Evolutionary conservation across 257 asterid genomes (phyloP).

Genomic region (Nemophila menziesii): DNA sequence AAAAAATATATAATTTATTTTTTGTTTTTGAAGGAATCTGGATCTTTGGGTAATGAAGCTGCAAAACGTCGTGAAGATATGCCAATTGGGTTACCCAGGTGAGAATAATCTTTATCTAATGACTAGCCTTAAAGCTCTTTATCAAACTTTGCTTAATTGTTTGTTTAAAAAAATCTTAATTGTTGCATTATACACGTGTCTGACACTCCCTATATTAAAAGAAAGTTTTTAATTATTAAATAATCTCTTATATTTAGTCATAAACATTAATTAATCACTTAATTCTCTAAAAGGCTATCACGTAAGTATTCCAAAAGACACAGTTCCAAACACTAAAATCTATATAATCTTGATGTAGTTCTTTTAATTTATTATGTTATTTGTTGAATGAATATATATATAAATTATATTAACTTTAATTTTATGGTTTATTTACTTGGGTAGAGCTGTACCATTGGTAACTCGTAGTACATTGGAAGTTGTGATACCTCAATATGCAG

Average conservation of each 20-base stretch:
- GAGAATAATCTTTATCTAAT: conserved; percentile 9
- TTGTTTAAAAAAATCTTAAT: too few species aligned
- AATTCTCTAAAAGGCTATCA: too few species aligned
- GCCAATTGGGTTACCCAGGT: conserved; percentile 56
- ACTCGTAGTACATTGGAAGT: conserved; percentile 83
- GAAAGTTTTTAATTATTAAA: too few species aligned
- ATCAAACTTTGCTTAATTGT: background rate
- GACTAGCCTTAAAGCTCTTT: background rate
- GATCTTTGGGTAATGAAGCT: conserved; percentile 26
- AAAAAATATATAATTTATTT: background rate
- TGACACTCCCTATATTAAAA: too few species aligned
- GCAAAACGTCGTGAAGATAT: conserved; percentile 50
- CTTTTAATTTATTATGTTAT: too few species aligned
- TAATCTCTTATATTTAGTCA: too few species aligned
- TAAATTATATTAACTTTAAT: background rate
- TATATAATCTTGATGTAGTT: too few species aligned
- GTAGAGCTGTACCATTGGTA: conserved; percentile 69
- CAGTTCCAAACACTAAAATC: too few species aligned
- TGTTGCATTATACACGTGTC: too few species aligned
- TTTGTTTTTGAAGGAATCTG: conserved; percentile 42
- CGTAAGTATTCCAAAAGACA: too few species aligned
- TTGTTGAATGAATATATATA: background rate
- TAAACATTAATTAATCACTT: too few species aligned
- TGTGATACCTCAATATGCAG: conserved; percentile 75
- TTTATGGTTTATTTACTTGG: conserved; percentile 2